Evolutionary conservation across 345 rosid genomes (phyloP), one percentile per base, ranked within the genome.

Genomic region (Luvunga scandens): DNA sequence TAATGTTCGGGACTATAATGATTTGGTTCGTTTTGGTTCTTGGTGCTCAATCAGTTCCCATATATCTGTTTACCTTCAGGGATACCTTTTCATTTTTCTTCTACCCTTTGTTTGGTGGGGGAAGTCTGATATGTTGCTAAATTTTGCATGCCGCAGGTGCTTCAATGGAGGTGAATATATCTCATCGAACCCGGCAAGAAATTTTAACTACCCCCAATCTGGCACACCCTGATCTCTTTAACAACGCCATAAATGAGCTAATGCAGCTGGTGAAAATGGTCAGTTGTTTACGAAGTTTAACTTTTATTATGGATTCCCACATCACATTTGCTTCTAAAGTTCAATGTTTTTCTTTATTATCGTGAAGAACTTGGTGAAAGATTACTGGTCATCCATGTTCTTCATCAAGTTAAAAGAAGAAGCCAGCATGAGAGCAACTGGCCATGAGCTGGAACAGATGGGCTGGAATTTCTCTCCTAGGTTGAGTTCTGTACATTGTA

Each of bases 241-340:
- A 81, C 57, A 85, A 88, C 38, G 93, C 95, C 9, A 77, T 90
- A 59, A 89, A 91, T 66, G 98, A 95, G 79, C 75, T 93, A 77
- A 78, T 92, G 81, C 97, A 92, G 83, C 85, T 95, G 82, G 88
- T 95, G 91, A 93, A 93, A 84, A 91, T 75, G 92, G 98, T 95
- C 69, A 10, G 78, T 78, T 19, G 25, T 24, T 65, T 80, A 9
- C 42, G 69, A 30, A 1, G 24, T 28, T 16, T n/a, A 53, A 33
- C 19, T 50, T 2, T 22, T 71, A 56, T 38, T 48, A 9, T 63
- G 30, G 39, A 28, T 59, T 80, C 39, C 12, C 21, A 28, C 12
- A 8, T 33, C 25, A 4, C 14, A 5, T 38, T 25, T 25, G 7
- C 6, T 2, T 28, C 45, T 39, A 25, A 53, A 12, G 16, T 55